Evolutionary conservation across 1,139 yeast genomes (phyloP).

Genomic region (Taphrina deformans): DNA sequence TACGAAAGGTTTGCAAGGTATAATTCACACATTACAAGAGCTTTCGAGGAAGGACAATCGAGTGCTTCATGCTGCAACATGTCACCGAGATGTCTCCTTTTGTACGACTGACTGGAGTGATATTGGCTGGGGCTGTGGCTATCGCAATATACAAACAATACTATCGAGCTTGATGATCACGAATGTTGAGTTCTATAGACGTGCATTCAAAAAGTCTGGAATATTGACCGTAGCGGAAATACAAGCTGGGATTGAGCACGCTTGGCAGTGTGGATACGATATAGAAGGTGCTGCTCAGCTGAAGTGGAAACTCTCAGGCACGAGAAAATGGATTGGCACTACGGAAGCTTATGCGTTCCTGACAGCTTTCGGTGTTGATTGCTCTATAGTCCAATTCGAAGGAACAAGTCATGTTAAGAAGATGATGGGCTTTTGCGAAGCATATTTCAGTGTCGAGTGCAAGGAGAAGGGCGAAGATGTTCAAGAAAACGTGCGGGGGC

Average conservation of each 20-base stretch:
- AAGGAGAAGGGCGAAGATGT: not conserved
- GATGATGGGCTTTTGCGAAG: slow-evolving; percentile 7
- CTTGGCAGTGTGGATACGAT: slow-evolving; percentile 25
- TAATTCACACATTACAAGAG: not conserved
- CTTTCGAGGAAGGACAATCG: not conserved
- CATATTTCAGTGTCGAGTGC: not conserved
- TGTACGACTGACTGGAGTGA: slow-evolving; percentile 19
- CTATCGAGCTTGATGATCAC: slow-evolving; percentile 16
- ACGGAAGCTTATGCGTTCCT: slow-evolving; percentile 33
- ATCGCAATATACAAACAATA: slow-evolving; percentile 34
- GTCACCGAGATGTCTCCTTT: not conserved
- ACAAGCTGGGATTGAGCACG: slow-evolving; percentile 18
- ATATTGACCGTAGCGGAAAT: slow-evolving; percentile 8
- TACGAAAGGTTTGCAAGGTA: not conserved
- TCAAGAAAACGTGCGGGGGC: not conserved
- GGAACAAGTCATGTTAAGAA: not conserved
- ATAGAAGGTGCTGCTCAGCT: slow-evolving; percentile 26
- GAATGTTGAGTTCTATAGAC: not conserved
- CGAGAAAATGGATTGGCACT: slow-evolving; percentile 36
- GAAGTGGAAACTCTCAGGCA: slow-evolving; percentile 14
- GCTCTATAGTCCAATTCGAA: slow-evolving; percentile 11
- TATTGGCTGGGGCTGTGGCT: slow-evolving; percentile 36
- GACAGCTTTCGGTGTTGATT: slow-evolving; percentile 13
- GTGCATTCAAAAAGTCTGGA: not conserved
- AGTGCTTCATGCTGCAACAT: not conserved